Conservation (phyloP, 768 basidiomycete genomes). For the Lepiota brunneoincarnata region DNA sequence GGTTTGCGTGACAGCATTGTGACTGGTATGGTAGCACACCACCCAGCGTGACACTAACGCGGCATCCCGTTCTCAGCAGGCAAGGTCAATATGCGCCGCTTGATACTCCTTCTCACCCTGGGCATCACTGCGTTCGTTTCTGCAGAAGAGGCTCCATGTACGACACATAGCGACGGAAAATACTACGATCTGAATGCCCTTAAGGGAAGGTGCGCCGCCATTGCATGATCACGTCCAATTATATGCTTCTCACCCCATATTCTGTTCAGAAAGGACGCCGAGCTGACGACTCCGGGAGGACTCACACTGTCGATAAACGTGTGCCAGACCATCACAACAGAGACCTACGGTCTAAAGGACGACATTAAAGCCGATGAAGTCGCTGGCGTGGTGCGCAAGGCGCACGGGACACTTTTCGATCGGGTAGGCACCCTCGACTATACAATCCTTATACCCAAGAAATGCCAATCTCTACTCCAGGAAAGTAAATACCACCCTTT, state of each 20-base stretch:
- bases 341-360: slow-evolving; percentile 58
- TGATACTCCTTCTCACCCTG: slow-evolving; percentile 9
- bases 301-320: slow-evolving; percentile 57
- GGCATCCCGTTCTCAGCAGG: background rate
- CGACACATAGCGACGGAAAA: slow-evolving; percentile 49
- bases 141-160: slow-evolving; percentile 60
- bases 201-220: slow-evolving; percentile 45
- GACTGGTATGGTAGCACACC: background rate
- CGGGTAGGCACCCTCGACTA: slow-evolving; percentile 45
- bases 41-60: slow-evolving; percentile 13
- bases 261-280: slow-evolving; percentile 59
- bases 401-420: slow-evolving; percentile 69
- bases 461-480: slow-evolving; percentile 27
- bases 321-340: slow-evolving; percentile 53
- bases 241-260: slow-evolving; percentile 11
- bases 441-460: background rate
- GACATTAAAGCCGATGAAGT: slow-evolving; percentile 52
- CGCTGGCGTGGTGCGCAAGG: slow-evolving; percentile 58
- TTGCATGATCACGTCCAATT: slow-evolving; percentile 10
- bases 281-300: slow-evolving; percentile 45
- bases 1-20: slow-evolving; percentile 24
- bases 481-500: slow-evolving; percentile 62
- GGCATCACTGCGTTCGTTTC: slow-evolving; percentile 10
- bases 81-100: slow-evolving; percentile 2
- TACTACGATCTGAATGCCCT: slow-evolving; percentile 70